Conservation (phyloP, 176 grass and related monocot genomes). For the Alloteropsis semialata region DNA sequence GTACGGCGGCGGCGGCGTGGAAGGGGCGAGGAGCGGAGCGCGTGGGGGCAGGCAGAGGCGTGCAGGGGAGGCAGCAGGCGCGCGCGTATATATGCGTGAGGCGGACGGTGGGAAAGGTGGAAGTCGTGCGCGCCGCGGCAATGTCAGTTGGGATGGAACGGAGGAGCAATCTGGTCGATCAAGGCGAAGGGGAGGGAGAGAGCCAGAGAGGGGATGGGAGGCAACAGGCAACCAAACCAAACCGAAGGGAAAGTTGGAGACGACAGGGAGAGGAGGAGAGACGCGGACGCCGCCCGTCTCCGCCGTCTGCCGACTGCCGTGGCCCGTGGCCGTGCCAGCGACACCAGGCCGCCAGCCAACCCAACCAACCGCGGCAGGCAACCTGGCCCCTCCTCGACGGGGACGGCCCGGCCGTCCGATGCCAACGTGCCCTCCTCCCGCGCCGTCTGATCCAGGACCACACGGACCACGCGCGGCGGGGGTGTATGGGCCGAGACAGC, state of each 20-base stretch:
- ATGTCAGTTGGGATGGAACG: background rate
- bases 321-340: background rate
- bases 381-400: background rate
- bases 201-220: background rate
- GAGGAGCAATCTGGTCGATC: background rate
- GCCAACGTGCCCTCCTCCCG: background rate
- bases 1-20: background rate
- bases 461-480: background rate
- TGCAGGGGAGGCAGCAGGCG: background rate
- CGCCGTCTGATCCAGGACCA: background rate
- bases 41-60: background rate
- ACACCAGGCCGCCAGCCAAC: background rate
- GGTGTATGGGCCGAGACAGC: background rate
- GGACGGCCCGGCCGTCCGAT: background rate
- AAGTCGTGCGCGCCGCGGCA: constrained; percentile 39
- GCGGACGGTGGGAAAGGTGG: constrained; percentile 23
- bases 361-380: background rate
- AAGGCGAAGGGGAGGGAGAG: background rate
- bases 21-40: background rate
- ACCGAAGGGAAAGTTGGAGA: background rate
- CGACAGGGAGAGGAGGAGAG: background rate
- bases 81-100: background rate
- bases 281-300: background rate
- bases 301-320: too few species aligned
- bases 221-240: background rate